Base-by-base conservation (phyloP, 768 basidiomycete species). In the Russula olivacea region DNA sequence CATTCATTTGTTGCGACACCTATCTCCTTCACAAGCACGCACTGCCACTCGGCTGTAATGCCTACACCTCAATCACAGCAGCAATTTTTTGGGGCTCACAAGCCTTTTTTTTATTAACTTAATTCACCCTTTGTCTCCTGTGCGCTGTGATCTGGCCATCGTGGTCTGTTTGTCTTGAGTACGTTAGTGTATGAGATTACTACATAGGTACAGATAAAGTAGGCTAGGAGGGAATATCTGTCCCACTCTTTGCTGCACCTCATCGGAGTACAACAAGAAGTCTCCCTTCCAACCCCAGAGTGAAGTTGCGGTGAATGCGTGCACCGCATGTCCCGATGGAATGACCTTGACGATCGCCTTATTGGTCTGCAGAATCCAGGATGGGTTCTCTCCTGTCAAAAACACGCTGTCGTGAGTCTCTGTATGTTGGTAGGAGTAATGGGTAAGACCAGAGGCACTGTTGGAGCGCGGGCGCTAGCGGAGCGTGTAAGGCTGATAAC, bases 341-440 rank as follows among this genome's bases (percentile, higher is more conserved):
- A 84, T 83, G 59, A 89, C 71, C 67, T 80, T 82, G 58, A 86
- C 74, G 28, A 86, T 83, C 66, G 84, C 81, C 70, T 85, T 86
- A 71, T 91, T 83, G 12, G 85, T 86, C 34, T 80, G 80, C 58
- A 96, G 68, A 65, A 98, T 86, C 96, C 95, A 98, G 69, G 85
- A 84, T 30, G 95, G 92, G 55, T 85, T 79, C 71, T 95, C 91
- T 0, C 96, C 96, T 0, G 92, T 94, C 68, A 97, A 85, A 75
- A 98, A 96, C 7, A 74, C 19, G 71, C 69, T 3, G n/a, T n/a
- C n/a, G n/a, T n/a, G n/a, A n/a, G n/a, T n/a, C n/a, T n/a, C n/a
- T n/a, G n/a, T n/a, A n/a, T n/a, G n/a, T n/a, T n/a, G n/a, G n/a
- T n/a, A n/a, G n/a, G n/a, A n/a, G n/a, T n/a, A n/a, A n/a, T n/a